phyloP scores from a whole-genome alignment of 208 protist species.

The Acanthamoeba royreba region DNA sequence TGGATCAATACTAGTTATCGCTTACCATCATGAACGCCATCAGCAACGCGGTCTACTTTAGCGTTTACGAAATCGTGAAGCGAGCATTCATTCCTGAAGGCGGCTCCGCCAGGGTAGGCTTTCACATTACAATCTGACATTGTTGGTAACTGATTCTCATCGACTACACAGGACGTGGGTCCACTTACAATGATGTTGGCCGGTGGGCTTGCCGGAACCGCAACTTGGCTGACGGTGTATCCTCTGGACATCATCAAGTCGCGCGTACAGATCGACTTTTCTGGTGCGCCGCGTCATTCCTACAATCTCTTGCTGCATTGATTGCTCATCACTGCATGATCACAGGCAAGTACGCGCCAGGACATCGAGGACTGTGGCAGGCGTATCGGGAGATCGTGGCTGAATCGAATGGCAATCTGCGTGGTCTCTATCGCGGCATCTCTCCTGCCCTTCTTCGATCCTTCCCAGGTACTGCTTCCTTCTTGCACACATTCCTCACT shows the following conservation, averaged over 20 bases:
- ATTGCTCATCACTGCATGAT: background rate
- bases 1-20: background rate
- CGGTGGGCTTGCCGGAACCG: background rate
- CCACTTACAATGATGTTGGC: background rate
- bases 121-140: too few species aligned
- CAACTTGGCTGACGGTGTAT: background rate
- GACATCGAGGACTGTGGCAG: constrained; percentile 1
- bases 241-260: constrained; percentile 13
- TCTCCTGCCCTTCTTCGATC: background rate
- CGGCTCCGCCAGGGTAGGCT: background rate
- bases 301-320: background rate
- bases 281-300: background rate
- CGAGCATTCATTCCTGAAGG: background rate
- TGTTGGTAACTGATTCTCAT: background rate
- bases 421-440: background rate
- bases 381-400: background rate
- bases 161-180: background rate
- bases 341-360: background rate
- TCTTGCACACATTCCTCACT: background rate
- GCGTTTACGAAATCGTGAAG: background rate
- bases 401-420: background rate
- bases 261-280: background rate
- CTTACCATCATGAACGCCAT: background rate
- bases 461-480: background rate
- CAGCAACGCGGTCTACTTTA: background rate